A percentile compares a stretch with the other conserved stretches of the same genome.
These are phyloP conservation scores for Solanum verrucosum DNA, from an alignment of 257 asterid genomes.

Conservation along the genomic window DNA sequence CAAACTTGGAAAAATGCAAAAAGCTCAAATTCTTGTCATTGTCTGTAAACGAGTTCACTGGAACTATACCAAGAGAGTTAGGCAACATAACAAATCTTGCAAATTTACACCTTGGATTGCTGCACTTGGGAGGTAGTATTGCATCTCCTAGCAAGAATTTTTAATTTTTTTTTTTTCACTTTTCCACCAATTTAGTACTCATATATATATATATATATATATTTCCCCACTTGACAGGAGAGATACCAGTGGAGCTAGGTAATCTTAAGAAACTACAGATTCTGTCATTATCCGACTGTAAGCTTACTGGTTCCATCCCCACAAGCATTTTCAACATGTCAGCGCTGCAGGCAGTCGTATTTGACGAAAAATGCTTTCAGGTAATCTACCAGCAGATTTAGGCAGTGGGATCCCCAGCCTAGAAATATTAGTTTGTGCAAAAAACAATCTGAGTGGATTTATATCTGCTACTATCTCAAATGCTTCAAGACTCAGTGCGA, in stretches of 20 bases:
- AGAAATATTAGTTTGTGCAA: background rate
- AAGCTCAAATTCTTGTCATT: background rate
- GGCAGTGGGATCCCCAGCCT: slow-evolving; percentile 7
- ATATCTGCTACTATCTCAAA: slow-evolving; percentile 14
- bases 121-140: background rate
- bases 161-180: background rate
- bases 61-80: background rate
- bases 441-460: background rate
- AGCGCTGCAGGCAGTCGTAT: background rate
- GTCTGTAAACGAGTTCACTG: background rate
- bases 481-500: background rate
- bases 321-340: slow-evolving; percentile 4
- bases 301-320: slow-evolving; percentile 1
- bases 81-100: background rate
- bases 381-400: slow-evolving; percentile 7
- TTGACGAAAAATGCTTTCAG: slow-evolving; percentile 3
- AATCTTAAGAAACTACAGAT: background rate
- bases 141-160: background rate
- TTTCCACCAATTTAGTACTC: background rate
- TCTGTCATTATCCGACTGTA: background rate
- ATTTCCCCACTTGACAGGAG: background rate
- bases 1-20: slow-evolving; percentile 8
- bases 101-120: background rate
- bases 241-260: slow-evolving; percentile 5
- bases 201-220: too few species aligned